Base-by-base conservation (phyloP, 164 flowering plant genomes). In the Macadamia integrifolia region DNA sequence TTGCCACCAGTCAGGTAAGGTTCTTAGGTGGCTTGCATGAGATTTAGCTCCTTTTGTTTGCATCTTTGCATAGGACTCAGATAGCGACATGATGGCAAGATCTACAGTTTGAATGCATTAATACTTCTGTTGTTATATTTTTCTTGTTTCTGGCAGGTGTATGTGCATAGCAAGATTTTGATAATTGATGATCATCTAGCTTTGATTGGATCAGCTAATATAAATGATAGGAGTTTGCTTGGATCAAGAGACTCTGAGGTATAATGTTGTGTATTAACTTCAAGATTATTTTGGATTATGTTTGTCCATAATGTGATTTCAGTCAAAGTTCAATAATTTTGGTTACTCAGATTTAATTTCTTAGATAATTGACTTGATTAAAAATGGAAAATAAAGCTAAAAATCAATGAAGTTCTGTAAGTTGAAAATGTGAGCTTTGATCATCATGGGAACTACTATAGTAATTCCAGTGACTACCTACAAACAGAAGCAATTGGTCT, bases 181-280 rank as follows among this genome's bases (percentile, higher is more conserved):
- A 88, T 95, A 72, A 62, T 92, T 66, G 99, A 95, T 79, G 99
- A 95, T 73, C 74, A 80, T 49, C 68, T 77, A 50, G 71, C 82
- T 15, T 76, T 95, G 74, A 75, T 92, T 79, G 99, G 99, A 72
- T 95, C 99, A 15, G 96, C 99, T 64, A 95, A 95, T 69, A 89
- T 95, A 61, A 95, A 95, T 81, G 99, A 95, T 66, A 78, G 99
- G 70, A 95, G 99, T 77, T 83, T 95, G 76, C 92, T 95, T 60
- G 99, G 99, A 58, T 89, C 95, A 60, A 81, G 99, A 80, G 99
- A 94, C 73, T 94, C 99, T 58, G 99, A 94, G 97, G 99, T 94
- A 88, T 65, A 42, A 53, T 56, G 58, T 62, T 15, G 29, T 31
- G 29, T 58, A 62, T 52, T 40, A 17, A 6, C 3, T 67, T 9